phyloP scores from a whole-genome alignment of 139 green algal genomes.

The Zygnema circumcarinatum region DNA sequence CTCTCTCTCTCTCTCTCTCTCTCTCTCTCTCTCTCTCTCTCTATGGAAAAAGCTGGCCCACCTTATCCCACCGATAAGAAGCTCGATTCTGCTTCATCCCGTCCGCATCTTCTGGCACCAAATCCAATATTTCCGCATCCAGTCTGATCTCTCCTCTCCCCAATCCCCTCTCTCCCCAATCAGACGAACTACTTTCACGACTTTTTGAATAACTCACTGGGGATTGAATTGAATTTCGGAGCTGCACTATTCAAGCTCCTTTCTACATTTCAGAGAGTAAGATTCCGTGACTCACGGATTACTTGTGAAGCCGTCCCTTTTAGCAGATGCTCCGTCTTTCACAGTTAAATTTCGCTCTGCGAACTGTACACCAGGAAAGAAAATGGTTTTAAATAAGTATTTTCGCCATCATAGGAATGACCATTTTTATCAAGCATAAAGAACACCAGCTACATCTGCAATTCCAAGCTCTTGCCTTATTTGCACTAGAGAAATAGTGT shows the following conservation, averaged over 20 bases:
- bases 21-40: no score
- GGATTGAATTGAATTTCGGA: no score
- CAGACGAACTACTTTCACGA: neutral
- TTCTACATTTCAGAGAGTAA: no score
- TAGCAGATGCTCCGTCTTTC: neutral
- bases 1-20: no score
- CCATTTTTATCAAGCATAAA: no score
- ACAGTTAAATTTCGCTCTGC: conserved; percentile 19
- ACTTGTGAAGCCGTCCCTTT: neutral
- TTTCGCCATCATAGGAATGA: no score
- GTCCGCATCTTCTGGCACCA: conserved; percentile 30
- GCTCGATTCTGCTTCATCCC: conserved; percentile 24
- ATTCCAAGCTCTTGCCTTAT: no score
- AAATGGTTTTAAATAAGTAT: no score
- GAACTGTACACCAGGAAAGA: conserved; percentile 29
- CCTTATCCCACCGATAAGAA: conserved; percentile 44
- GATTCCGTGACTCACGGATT: neutral
- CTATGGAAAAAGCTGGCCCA: no score
- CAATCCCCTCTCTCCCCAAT: neutral
- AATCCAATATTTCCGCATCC: conserved; percentile 35
- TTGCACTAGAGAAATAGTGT: no score
- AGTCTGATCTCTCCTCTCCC: conserved; percentile 16
- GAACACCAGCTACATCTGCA: no score
- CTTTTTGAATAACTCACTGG: neutral
- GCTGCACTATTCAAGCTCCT: no score